Percentiles rank a stretch among this genome's conserved stretches.
phyloP scores from a whole-genome alignment of 164 flowering plant genomes.

The Echeveria elegans region DNA sequence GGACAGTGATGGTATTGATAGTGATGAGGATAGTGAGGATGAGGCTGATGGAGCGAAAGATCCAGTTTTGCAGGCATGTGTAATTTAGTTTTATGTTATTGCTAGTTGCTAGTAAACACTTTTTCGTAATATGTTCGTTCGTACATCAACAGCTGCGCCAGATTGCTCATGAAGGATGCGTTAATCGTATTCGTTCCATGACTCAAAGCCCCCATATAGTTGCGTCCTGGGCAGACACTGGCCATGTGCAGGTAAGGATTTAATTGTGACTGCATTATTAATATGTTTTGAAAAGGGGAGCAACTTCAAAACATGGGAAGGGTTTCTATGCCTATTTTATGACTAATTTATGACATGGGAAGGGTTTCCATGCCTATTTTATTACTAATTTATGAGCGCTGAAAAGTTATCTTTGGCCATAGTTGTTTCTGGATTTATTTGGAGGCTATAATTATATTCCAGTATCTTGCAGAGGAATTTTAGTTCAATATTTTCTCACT shows the following conservation, averaged over 20 bases:
- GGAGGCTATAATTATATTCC: too few species aligned
- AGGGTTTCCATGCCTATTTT: neutral
- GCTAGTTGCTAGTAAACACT: neutral
- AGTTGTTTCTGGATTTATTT: too few species aligned
- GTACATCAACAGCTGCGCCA: conserved; percentile 47
- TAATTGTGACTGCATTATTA: neutral
- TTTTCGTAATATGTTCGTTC: neutral
- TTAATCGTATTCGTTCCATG: conserved; percentile 94
- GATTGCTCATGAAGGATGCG: conserved; percentile 79
- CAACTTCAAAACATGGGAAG: too few species aligned
- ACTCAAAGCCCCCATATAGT: conserved; percentile 80
- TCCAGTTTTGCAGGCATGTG: conserved; percentile 76
- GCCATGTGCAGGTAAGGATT: conserved; percentile 79
- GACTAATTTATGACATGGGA: neutral
- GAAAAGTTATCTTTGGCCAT: too few species aligned
- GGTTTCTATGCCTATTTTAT: neutral
- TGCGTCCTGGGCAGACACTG: conserved; percentile 91
- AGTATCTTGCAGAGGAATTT: too few species aligned
- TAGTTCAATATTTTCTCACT: too few species aligned
- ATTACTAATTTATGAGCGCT: neutral
- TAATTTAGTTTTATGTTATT: neutral
- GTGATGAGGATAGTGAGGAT: conserved; percentile 51
- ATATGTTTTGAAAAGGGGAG: neutral
- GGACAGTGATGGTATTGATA: conserved; percentile 52
- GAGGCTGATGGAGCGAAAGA: conserved; percentile 32